Evolutionary conservation across 2,329 filamentous ascomycete species (phyloP), one percentile per base, ranked within the genome.

Genomic region (Sordariomycetes sp.): DNA sequence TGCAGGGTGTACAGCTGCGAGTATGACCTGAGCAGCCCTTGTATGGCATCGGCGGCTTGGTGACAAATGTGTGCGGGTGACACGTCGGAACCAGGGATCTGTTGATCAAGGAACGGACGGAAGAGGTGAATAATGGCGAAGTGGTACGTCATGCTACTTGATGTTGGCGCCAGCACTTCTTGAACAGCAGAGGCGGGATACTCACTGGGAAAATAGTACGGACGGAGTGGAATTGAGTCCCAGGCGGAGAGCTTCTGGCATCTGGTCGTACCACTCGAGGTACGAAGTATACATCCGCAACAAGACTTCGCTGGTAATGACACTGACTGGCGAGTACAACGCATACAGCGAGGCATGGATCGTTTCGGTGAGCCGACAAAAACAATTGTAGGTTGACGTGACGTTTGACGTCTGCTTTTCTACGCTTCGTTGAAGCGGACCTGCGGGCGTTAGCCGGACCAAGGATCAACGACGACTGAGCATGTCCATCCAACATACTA

Each of bases 171-270:
- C 21, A 6, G 17, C 16, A 18, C 9, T 8, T 18, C 7, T 31
- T 18, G 8, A 15, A 18, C 8, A 8, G n/a, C n/a, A n/a, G n/a
- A n/a, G 18, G 27, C 14, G 9, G 14, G 16, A 8, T 3, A 68
- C 82, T 64, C 62, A 86, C 82, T 86, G 82, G 24, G 82, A 70
- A 40, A 83, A 79, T 15, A 87, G 58, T 23, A 86, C 79, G 30
- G 83, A 76, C 9, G 82, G 81, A 4, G 81, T 80, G 34, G 82
- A 82, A 43, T 79, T 82, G 39, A 80, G 71, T 2, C 76, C 75
- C 4, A 86, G 54, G 16, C 71, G 64, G 32, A 86, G 61, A 3
- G 74, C 69, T 38, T 74, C 67, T 1, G 82, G 82, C 38, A 87
- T 71, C 18, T 61, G 64, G 37, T 75, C 72, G 49, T 85, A 85